Evolutionary conservation across 495 filamentous ascomycete species (phyloP), one percentile per base, ranked within the genome.

Genomic region (Penicillium coffeae): DNA sequence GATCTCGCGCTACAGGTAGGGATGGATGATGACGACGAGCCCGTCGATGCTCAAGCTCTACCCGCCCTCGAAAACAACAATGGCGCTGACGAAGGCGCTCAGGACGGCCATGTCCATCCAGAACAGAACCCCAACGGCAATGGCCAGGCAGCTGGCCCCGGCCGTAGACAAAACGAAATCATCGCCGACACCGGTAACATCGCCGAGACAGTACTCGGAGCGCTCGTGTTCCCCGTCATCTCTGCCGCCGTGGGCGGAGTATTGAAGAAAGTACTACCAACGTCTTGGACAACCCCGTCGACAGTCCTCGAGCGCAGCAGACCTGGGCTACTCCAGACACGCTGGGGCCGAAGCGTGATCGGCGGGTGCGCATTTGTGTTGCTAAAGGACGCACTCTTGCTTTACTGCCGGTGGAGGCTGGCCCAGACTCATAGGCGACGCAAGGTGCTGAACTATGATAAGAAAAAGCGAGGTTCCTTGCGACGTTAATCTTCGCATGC

Each of bases 361-460:
- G 89, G 89, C 10, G 89, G 89, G 0, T 92, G 87, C 62, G 70
- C 88, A 37, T 90, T 88, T 53, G 82, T 91, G 38, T 78, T 90
- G 16, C 60, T 90, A 6, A 87, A 85, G 55, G 89, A 95, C 63
- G 84, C 80, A 3, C 68, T 90, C 43, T 69, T 82, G 52, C 72
- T 93, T 6, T 93, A 89, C 62, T 81, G 81, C 40, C 81, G 86
- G 55, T 91, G 87, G 72, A 80, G 80, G 59, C 68, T 82, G 53
- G 89, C 86, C 27, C 79, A 85, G 65, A 81, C 81, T 44, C 82
- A 86, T 68, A 69, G 76, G 41, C 74, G 78, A 38, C 72, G 89
- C 62, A 80, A 74, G 62, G 76, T 94, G 21, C 56, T 83, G 60
- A 85, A 91, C 58, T 88, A 82, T 52, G 73, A 82, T 38, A 63